These are phyloP conservation scores for Barbatosphaeria neglecta DNA, from an alignment of 495 filamentous ascomycete species.

Conservation along the genomic window DNA sequence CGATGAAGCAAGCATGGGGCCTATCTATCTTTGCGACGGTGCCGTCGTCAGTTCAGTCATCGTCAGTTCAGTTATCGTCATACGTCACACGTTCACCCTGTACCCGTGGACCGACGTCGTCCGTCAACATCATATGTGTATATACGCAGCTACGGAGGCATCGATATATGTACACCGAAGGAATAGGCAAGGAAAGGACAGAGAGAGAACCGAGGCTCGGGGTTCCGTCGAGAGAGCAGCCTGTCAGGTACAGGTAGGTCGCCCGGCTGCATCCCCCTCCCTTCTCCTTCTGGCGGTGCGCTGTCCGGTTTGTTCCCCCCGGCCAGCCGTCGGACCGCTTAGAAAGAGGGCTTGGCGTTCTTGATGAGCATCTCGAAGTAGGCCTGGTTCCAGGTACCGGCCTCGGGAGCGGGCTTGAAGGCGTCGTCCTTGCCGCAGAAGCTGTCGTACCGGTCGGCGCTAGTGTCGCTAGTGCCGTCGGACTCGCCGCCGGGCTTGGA, in stretches of 20 bases:
- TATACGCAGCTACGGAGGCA: neutral
- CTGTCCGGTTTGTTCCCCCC: neutral
- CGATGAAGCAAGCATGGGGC: no score
- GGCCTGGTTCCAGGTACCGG: constrained; percentile 67
- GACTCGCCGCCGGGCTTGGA: constrained; percentile 75
- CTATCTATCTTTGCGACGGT: no score
- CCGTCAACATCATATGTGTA: neutral
- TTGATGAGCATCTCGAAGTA: constrained; percentile 60
- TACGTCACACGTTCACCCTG: no score
- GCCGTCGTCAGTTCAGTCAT: no score
- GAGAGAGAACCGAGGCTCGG: no score
- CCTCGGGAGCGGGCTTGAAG: constrained; percentile 62
- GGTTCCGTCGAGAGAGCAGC: no score
- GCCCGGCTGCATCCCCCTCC: neutral
- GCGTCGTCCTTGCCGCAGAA: constrained; percentile 55
- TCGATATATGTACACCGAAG: neutral
- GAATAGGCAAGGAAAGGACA: neutral
- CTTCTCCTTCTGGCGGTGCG: neutral
- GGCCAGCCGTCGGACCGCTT: constrained; percentile 2
- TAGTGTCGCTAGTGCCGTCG: constrained; percentile 58
- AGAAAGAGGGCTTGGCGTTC: constrained; percentile 48
- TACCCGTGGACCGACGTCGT: neutral
- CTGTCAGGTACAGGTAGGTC: no score
- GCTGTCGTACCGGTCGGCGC: constrained; percentile 55
- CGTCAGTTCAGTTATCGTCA: no score